These are phyloP conservation scores for Nannizzia gypsea DNA, from an alignment of 2,329 filamentous ascomycete species.

Conservation along the genomic window DNA sequence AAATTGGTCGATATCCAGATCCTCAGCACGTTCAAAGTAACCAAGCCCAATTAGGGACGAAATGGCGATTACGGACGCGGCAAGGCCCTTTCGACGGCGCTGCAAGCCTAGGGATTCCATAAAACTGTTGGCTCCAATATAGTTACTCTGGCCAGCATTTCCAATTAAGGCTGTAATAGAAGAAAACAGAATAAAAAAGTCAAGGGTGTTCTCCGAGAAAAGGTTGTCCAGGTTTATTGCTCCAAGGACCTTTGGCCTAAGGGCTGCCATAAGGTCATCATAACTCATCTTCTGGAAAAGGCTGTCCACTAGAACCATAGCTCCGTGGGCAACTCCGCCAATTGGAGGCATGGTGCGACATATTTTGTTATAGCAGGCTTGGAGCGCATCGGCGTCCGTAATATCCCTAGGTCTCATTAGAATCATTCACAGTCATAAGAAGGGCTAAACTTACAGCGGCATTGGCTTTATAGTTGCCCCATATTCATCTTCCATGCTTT, in stretches of 20 bases:
- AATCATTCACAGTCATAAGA: background rate
- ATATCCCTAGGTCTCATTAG: slow-evolving; percentile 12
- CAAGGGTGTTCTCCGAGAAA: slow-evolving; percentile 8
- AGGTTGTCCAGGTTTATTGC: slow-evolving; percentile 16
- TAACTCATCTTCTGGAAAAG: slow-evolving; percentile 24
- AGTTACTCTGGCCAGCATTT: slow-evolving; percentile 25
- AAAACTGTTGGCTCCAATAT: slow-evolving; percentile 37
- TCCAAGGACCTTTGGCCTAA: slow-evolving; percentile 33
- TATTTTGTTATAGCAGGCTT: slow-evolving; percentile 5
- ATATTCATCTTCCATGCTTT: background rate
- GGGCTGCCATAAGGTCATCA: slow-evolving; percentile 22
- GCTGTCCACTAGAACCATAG: slow-evolving; percentile 29
- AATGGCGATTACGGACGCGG: slow-evolving; percentile 8
- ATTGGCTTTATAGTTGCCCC: slow-evolving; percentile 2
- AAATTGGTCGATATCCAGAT: background rate
- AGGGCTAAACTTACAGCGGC: slow-evolving; percentile 5
- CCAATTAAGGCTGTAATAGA: slow-evolving; percentile 19
- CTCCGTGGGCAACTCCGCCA: slow-evolving; percentile 21
- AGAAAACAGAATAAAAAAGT: slow-evolving; percentile 16
- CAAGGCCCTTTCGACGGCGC: slow-evolving; percentile 7
- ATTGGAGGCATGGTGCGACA: slow-evolving; percentile 19
- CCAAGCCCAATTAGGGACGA: slow-evolving; percentile 6
- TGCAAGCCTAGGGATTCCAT: slow-evolving; percentile 25
- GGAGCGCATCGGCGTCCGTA: slow-evolving; percentile 13
- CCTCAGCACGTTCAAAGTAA: slow-evolving; percentile 9